Evolutionary conservation across 176 grass and related monocot genomes (phyloP), one percentile per base, ranked within the genome.

Genomic region (Rhynchospora pubera): DNA sequence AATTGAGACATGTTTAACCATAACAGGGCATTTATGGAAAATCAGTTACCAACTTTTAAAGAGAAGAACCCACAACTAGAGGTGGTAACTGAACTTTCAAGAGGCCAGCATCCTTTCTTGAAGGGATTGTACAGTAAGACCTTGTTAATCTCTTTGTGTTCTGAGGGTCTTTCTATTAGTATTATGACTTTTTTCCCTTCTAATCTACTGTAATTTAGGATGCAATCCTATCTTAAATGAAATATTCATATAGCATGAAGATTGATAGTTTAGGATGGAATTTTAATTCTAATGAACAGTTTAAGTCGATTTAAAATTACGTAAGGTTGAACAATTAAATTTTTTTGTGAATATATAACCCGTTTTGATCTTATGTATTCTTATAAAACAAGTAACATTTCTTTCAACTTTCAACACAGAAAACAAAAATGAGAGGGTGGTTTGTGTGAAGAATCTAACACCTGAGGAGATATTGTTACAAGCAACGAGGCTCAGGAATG

Each of bases 121-220:
- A 93, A 94, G 84, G 95, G 85, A 87, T 61, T 91, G 68, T 98
- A 98, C 72, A 98, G 95, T 98, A 94, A 94, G 90, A 77, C 71
- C 23, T 56, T 13, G 24, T 72, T 77, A 46, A 30, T 67, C 75
- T 13, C 53, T 74, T 69, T 57, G 39, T 77, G 56, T 62, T 52
- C 9, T 74, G 23, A 13, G 8, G 0, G 10, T 74, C 18, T 4
- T 74, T 51, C 43, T 50, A 6, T 0, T 50, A 74, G n/a, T 22
- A 50, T n/a, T 52, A 26, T 16, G 34, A 76, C 5, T 55, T 18
- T 30, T 76, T 76, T 75, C 10, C 6, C 3, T 18, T 9, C 9
- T 22, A 75, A 22, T 52, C 21, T 75, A 75, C 21, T 74, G 14
- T 51, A 48, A 12, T 68, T 1, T 50, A 30, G 12, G 23, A 21